These are phyloP conservation scores for Ustilago xerochloae DNA, from an alignment of 1,284 basidiomycete species.

Conservation along the genomic window DNA sequence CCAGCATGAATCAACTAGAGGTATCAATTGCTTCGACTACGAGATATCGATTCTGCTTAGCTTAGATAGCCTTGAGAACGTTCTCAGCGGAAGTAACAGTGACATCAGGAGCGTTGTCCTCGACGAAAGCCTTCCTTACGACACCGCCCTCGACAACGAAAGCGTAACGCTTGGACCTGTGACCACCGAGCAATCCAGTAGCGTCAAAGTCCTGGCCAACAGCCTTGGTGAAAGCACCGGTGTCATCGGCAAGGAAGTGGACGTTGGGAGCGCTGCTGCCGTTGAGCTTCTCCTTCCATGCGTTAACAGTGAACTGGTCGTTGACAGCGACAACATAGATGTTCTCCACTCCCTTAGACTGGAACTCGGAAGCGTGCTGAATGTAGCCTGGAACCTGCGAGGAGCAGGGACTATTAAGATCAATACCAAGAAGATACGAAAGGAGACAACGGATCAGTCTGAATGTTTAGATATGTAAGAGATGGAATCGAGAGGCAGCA, in stretches of 20 bases:
- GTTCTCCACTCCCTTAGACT: slow-evolving; percentile 58
- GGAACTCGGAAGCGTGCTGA: slow-evolving; percentile 52
- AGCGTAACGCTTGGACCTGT: slow-evolving; percentile 55
- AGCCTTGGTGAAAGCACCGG: slow-evolving; percentile 62
- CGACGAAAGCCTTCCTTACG: slow-evolving; percentile 57
- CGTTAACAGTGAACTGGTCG: slow-evolving; percentile 61
- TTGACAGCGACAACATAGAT: slow-evolving; percentile 65
- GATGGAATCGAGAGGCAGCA: neutral
- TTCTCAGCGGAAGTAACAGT: slow-evolving; percentile 60
- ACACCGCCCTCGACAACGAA: slow-evolving; percentile 57
- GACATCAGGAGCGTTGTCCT: slow-evolving; percentile 57
- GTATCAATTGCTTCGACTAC: neutral
- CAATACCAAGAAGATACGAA: slow-evolving; percentile 7
- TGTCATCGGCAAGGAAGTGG: slow-evolving; percentile 65
- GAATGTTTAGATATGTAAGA: neutral
- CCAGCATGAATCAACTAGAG: neutral
- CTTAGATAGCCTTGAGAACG: slow-evolving; percentile 49
- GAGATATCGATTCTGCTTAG: neutral
- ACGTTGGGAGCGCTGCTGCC: slow-evolving; percentile 41
- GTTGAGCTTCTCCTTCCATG: slow-evolving; percentile 65
- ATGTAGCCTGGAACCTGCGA: slow-evolving; percentile 67
- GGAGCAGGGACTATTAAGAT: slow-evolving; percentile 53
- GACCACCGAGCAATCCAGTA: slow-evolving; percentile 55
- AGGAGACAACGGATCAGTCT: neutral
- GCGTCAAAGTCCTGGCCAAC: slow-evolving; percentile 64